These are phyloP conservation scores for Serpula lacrymans DNA, from an alignment of 768 basidiomycete species.

Conservation along the genomic window DNA sequence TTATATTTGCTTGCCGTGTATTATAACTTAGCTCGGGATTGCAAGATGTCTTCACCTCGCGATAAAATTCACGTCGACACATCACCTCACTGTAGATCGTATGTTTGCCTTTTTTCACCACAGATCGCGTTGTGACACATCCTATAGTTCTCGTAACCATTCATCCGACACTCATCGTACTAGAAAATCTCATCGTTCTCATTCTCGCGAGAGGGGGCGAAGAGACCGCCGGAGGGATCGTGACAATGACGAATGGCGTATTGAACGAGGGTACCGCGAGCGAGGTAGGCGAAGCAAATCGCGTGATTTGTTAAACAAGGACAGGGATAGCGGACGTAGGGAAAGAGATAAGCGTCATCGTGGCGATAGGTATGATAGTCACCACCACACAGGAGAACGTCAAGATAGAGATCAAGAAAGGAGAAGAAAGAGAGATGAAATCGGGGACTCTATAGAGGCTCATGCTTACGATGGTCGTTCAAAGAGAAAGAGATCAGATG, in stretches of 20 bases:
- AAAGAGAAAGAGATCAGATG: constrained; percentile 66
- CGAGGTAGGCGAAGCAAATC: constrained; percentile 45
- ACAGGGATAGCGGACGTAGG: constrained; percentile 40
- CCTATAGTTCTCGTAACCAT: constrained; percentile 60
- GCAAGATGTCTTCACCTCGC: constrained; percentile 48
- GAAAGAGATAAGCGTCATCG: constrained; percentile 54
- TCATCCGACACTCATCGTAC: constrained; percentile 77
- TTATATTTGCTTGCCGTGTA: too few relatives aligned
- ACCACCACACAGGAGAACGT: constrained; percentile 47
- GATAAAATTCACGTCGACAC: constrained; percentile 64
- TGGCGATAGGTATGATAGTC: too few relatives aligned
- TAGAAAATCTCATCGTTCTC: constrained; percentile 67
- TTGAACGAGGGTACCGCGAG: constrained; percentile 46
- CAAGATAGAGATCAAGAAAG: constrained; percentile 52
- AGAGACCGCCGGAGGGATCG: constrained; percentile 50
- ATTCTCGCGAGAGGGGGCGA: constrained; percentile 60
- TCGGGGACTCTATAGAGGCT: constrained; percentile 43
- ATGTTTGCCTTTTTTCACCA: constrained; percentile 22
- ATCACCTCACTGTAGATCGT: constrained; percentile 62
- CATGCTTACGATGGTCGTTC: constrained; percentile 51
- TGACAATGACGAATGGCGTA: constrained; percentile 55
- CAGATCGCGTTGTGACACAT: constrained; percentile 6
- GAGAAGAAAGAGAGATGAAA: constrained; percentile 69
- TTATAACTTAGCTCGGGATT: too few relatives aligned
- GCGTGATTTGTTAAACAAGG: constrained; percentile 46